Evolutionary conservation across 208 protist species (phyloP), one percentile per base, ranked within the genome.

Genomic region (Porcisia hertigi): DNA sequence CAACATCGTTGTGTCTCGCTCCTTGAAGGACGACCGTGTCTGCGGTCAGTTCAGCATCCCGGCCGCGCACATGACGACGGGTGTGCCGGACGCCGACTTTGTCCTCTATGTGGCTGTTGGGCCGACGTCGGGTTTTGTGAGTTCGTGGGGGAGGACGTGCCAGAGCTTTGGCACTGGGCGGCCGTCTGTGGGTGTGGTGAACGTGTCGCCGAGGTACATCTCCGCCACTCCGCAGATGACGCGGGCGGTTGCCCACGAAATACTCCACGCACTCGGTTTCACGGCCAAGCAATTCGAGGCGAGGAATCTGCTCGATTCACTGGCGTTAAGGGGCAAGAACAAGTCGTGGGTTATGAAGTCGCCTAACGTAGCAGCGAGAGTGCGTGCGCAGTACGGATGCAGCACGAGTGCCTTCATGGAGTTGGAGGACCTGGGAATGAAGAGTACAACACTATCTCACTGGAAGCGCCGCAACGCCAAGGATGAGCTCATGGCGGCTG

Each of bases 211-310:
- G 1, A 49, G 45, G 6, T 49, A 69, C 55, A 64, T 77, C 23
- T 1, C 73, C 63, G 62, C 62, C 45, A 16, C 25, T 49, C 73
- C 23, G 59, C 43, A 77, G 59, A 63, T 23, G 8, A 52, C 52
- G 25, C 84, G 83, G 62, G 52, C 71, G 1, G 52, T 85, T 5
- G 80, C 80, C 2, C 94, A 98, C 65, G 94, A 97, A 80, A 72
- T 96, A 1, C 75, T 92, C 34, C 95, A 98, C 82, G 88, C 91
- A 11, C 76, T 97, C 18, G 92, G 95, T 20, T 96, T 96, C 71
- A 66, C n/a, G n/a, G n/a, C n/a, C n/a, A n/a, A n/a, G n/a, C n/a
- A n/a, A n/a, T n/a, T n/a, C n/a, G n/a, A n/a, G n/a, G n/a, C n/a
- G n/a, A n/a, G n/a, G n/a, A n/a, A n/a, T n/a, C n/a, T n/a, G n/a